Evolutionary conservation across 139 green algal genomes (phyloP).

Genomic region (Haematococcus sp.): DNA sequence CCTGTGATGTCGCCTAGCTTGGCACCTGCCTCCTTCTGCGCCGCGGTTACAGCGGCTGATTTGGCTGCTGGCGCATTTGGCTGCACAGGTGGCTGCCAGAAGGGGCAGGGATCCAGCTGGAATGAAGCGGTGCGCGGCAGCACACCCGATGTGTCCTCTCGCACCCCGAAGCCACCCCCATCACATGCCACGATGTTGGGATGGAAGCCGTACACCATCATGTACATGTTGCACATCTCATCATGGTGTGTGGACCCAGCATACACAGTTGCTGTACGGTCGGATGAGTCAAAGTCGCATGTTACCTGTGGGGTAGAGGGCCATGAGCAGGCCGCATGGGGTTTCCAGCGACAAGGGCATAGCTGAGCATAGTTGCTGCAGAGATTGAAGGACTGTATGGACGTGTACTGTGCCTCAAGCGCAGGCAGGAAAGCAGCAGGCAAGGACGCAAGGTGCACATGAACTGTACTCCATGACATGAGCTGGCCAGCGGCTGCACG

Average conservation of each 20-base stretch:
- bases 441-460: no score
- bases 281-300: slow-evolving; percentile 74
- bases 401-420: background rate
- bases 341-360: no score
- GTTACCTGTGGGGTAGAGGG: slow-evolving; percentile 42
- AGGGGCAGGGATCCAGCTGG: slow-evolving; percentile 34
- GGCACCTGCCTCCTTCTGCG: background rate
- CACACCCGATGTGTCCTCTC: slow-evolving; percentile 30
- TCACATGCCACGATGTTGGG: slow-evolving; percentile 49
- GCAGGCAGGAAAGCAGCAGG: no score
- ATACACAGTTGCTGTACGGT: background rate
- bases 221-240: slow-evolving; percentile 96
- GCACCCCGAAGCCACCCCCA: slow-evolving; percentile 12
- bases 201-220: slow-evolving; percentile 36
- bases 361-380: no score
- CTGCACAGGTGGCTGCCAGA: slow-evolving; percentile 36
- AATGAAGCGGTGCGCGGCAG: slow-evolving; percentile 22
- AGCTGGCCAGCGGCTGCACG: no score
- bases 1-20: slow-evolving; percentile 29
- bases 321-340: no score
- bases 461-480: no score
- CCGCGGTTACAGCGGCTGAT: background rate
- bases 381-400: no score
- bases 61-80: background rate
- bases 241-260: slow-evolving; percentile 58